phyloP scores from a whole-genome alignment of 2,329 filamentous ascomycete genomes.

The Fonsecaea monophora region DNA sequence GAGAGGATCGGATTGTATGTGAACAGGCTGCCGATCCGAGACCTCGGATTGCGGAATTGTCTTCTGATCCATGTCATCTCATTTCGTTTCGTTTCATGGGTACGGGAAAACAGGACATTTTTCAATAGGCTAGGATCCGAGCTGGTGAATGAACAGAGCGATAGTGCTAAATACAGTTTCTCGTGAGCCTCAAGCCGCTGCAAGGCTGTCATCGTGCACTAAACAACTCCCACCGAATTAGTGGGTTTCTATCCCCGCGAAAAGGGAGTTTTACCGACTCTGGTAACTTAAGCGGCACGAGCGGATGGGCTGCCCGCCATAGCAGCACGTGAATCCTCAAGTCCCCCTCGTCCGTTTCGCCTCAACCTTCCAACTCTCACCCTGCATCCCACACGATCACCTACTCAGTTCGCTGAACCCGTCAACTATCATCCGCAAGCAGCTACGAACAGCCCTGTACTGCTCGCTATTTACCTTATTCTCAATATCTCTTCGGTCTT shows the following conservation, averaged over 20 bases:
- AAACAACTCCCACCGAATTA: background rate
- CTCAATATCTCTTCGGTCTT: background rate
- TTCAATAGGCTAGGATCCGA: slow-evolving; percentile 1
- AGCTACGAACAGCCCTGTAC: background rate
- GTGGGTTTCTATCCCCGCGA: background rate
- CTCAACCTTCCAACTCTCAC: slow-evolving; percentile 1
- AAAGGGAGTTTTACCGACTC: slow-evolving; percentile 1
- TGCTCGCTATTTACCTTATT: background rate
- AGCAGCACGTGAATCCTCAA: background rate
- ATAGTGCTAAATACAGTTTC: background rate
- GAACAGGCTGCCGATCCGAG: background rate
- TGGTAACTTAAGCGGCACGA: slow-evolving; percentile 4
- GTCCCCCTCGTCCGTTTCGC: background rate
- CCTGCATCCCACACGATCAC: slow-evolving; percentile 7
- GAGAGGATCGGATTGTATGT: background rate
- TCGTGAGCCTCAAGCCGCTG: background rate
- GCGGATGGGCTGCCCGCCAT: background rate
- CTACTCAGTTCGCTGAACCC: background rate
- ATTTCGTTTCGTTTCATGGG: slow-evolving; percentile 1
- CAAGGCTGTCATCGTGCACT: background rate
- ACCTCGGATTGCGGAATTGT: background rate
- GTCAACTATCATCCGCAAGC: background rate
- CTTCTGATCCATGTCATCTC: background rate
- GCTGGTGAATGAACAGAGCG: background rate
- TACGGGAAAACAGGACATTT: background rate